Evolutionary conservation across 345 rosid genomes (phyloP).

Genomic region (Brassica nigra): DNA sequence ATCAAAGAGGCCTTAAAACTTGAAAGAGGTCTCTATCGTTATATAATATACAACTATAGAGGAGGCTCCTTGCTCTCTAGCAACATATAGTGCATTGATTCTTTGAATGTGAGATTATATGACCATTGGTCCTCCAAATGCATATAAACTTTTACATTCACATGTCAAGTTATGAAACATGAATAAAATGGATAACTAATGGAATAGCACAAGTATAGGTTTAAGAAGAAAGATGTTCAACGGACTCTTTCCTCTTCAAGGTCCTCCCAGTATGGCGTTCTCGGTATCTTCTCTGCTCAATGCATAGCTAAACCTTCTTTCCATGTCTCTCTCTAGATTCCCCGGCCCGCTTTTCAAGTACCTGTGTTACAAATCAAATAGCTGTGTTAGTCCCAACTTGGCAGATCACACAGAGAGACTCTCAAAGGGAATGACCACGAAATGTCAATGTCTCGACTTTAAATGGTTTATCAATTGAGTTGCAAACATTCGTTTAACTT

Average conservation of each 20-base stretch:
- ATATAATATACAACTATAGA: not conserved
- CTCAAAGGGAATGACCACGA: not conserved
- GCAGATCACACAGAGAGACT: not conserved
- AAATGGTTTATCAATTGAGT: not conserved
- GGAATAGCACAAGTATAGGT: not conserved
- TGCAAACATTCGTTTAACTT: not conserved
- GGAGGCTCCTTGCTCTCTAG: not conserved
- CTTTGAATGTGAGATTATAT: not conserved
- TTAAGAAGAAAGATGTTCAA: conserved; percentile 15
- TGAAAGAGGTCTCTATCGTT: not conserved
- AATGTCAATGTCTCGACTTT: conserved; percentile 2
- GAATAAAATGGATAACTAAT: not conserved
- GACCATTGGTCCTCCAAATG: not conserved
- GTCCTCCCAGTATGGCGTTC: conserved; percentile 95
- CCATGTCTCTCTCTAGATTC: conserved; percentile 83
- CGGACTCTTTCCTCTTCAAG: conserved; percentile 40
- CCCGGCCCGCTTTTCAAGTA: conserved; percentile 93
- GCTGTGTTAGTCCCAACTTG: not conserved
- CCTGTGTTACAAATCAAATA: conserved; percentile 40
- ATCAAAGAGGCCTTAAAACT: too few species aligned
- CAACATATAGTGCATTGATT: not conserved
- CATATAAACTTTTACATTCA: not conserved
- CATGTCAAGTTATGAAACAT: not conserved
- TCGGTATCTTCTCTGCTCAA: conserved; percentile 90
- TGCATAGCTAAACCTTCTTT: conserved; percentile 95